Evolutionary conservation across 345 rosid species (phyloP).

Genomic region (Aegle marmelos): DNA sequence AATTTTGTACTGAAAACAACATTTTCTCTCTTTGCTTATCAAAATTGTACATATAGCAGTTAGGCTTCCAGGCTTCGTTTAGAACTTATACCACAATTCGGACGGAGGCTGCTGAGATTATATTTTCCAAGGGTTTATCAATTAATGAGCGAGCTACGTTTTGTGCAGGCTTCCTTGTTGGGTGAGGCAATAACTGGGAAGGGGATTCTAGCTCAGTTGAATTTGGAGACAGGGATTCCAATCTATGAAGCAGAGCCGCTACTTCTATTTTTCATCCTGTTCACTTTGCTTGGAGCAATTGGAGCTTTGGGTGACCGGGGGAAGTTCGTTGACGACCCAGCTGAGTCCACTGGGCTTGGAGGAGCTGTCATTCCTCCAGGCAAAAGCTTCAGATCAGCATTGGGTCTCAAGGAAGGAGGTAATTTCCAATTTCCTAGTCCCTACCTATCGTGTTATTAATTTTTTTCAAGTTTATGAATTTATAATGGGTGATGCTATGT

Average conservation of each 20-base stretch:
- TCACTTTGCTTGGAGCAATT: constrained; percentile 92
- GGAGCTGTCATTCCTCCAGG: constrained; percentile 89
- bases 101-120: too few species aligned
- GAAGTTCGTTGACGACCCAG: constrained; percentile 70
- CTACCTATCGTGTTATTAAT: background rate
- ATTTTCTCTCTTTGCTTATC: background rate
- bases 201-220: constrained; percentile 83
- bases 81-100: too few species aligned
- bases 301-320: constrained; percentile 98
- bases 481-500: too few species aligned
- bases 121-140: background rate
- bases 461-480: background rate
- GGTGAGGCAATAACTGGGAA: constrained; percentile 94
- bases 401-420: constrained; percentile 98
- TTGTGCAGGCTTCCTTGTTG: constrained; percentile 71
- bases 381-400: constrained; percentile 52
- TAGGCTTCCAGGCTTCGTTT: background rate
- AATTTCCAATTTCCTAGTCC: background rate
- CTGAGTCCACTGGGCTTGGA: constrained; percentile 63
- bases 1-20: background rate
- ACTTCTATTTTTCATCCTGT: constrained; percentile 89
- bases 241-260: constrained; percentile 97
- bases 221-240: constrained; percentile 90
- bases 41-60: background rate
- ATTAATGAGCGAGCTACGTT: background rate